Percentiles rank a stretch among this genome's conserved stretches.
Conservation (phyloP, 208 protist species). For the Acanthamoeba rhysodes region DNA sequence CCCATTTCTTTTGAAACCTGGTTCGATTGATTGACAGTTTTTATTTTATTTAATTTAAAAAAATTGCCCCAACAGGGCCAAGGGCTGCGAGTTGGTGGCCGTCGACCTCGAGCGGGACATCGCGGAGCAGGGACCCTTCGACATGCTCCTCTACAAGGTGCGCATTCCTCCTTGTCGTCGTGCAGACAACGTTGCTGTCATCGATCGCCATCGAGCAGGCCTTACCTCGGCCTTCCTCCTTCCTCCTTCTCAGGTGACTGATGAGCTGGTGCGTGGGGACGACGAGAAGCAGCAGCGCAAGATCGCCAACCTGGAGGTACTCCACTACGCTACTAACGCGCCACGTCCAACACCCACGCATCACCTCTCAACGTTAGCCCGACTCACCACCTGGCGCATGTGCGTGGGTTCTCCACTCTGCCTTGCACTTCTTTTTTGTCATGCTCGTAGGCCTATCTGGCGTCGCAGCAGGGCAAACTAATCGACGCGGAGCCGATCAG, state of each 20-base stretch:
- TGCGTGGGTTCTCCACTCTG: background rate
- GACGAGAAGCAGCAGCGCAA: slow-evolving; percentile 41
- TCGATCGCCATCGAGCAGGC: no score
- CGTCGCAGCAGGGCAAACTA: background rate
- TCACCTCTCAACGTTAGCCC: no score
- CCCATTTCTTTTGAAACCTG: background rate
- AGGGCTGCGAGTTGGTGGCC: slow-evolving; percentile 26
- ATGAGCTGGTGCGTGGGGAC: slow-evolving; percentile 43
- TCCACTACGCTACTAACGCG: background rate
- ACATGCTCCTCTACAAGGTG: slow-evolving; percentile 68
- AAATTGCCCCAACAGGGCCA: background rate
- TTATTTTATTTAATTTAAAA: background rate
- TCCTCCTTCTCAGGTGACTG: background rate
- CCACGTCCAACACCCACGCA: no score
- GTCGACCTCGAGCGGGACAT: slow-evolving; percentile 38
- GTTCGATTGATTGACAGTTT: background rate
- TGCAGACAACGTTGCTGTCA: no score
- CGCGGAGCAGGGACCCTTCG: slow-evolving; percentile 57
- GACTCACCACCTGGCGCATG: background rate
- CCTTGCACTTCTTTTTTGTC: background rate
- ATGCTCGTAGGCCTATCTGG: background rate
- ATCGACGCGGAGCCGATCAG: slow-evolving; percentile 65
- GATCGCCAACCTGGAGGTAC: slow-evolving; percentile 66
- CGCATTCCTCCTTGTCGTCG: background rate
- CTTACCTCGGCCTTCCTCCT: background rate